Percentiles rank a stretch among this genome's conserved stretches.
phyloP scores from a whole-genome alignment of 2,329 filamentous ascomycete genomes.

The Xylaria sp. region DNA sequence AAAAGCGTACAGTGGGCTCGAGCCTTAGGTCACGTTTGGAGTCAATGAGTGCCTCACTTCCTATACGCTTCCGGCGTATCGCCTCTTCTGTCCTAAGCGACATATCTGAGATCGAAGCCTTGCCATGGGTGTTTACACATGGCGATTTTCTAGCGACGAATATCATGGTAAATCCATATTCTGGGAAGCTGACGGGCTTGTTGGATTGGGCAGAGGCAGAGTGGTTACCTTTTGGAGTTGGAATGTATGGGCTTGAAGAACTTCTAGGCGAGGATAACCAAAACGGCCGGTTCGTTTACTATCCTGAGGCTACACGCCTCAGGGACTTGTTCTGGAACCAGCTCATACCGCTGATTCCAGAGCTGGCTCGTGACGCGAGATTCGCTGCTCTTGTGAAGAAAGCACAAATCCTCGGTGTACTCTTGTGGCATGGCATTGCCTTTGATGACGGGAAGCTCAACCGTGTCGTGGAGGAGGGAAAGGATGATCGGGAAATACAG shows the following conservation, averaged over 20 bases:
- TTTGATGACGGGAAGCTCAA: slow-evolving; percentile 70
- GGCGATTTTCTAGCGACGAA: slow-evolving; percentile 70
- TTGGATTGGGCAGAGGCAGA: slow-evolving; percentile 75
- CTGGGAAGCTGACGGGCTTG: slow-evolving; percentile 61
- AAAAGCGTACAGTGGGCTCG: slow-evolving; percentile 53
- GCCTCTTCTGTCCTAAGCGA: slow-evolving; percentile 45
- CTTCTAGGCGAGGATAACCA: slow-evolving; percentile 61
- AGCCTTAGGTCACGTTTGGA: slow-evolving; percentile 56
- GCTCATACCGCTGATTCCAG: slow-evolving; percentile 52
- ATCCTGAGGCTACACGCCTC: slow-evolving; percentile 55
- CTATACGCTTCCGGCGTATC: slow-evolving; percentile 49
- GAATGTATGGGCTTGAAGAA: slow-evolving; percentile 70
- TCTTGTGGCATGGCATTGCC: slow-evolving; percentile 72
- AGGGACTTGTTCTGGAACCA: slow-evolving; percentile 62
- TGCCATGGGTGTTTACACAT: slow-evolving; percentile 69
- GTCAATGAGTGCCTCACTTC: slow-evolving; percentile 52
- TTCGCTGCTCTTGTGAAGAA: slow-evolving; percentile 52
- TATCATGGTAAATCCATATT: slow-evolving; percentile 61
- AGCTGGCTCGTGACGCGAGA: slow-evolving; percentile 46
- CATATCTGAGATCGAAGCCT: slow-evolving; percentile 52
- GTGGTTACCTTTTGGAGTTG: slow-evolving; percentile 67
- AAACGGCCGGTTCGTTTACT: slow-evolving; percentile 56
- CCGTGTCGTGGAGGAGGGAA: slow-evolving; percentile 63
- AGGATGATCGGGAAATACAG: slow-evolving; percentile 64
- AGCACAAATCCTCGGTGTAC: slow-evolving; percentile 63